Evolutionary conservation across 768 basidiomycete genomes (phyloP).

Genomic region (Boletus rex-veris): DNA sequence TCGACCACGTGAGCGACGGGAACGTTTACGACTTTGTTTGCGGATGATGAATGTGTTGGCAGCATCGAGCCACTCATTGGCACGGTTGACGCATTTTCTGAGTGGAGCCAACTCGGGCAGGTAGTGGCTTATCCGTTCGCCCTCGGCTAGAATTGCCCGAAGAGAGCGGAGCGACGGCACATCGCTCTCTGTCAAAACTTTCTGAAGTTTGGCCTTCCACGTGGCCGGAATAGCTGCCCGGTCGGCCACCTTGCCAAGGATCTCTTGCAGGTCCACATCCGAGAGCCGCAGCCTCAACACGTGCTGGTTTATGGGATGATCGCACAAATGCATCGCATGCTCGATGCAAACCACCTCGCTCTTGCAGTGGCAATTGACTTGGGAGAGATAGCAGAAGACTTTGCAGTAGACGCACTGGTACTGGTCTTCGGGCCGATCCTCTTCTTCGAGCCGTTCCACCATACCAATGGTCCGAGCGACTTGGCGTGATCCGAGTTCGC

Average conservation of each 20-base stretch:
- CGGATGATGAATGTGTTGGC: slow-evolving; percentile 76
- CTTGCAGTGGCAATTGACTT: slow-evolving; percentile 80
- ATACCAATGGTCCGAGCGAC: slow-evolving; percentile 58
- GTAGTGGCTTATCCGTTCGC: slow-evolving; percentile 76
- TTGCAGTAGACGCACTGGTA: slow-evolving; percentile 96
- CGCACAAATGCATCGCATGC: slow-evolving; percentile 77
- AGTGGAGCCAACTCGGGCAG: slow-evolving; percentile 70
- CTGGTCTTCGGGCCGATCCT: slow-evolving; percentile 88
- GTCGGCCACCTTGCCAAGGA: slow-evolving; percentile 59
- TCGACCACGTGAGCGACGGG: slow-evolving; percentile 58
- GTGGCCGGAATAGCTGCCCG: slow-evolving; percentile 67
- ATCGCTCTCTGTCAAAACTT: slow-evolving; percentile 61
- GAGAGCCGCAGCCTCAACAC: slow-evolving; percentile 77
- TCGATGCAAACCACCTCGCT: slow-evolving; percentile 80
- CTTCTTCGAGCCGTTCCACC: slow-evolving; percentile 66
- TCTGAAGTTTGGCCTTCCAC: slow-evolving; percentile 75
- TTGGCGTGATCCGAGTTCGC: slow-evolving; percentile 70
- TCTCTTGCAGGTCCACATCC: slow-evolving; percentile 72
- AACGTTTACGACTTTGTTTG: slow-evolving; percentile 77
- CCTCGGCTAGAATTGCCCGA: slow-evolving; percentile 81
- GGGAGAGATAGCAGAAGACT: slow-evolving; percentile 91
- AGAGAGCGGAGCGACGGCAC: slow-evolving; percentile 75
- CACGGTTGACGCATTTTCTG: slow-evolving; percentile 74
- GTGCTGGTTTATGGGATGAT: slow-evolving; percentile 51
- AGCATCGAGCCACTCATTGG: slow-evolving; percentile 85